Percentiles rank a stretch among this genome's conserved stretches.
Conservation (phyloP, 345 rosid species). For the Moricandia arvensis region DNA sequence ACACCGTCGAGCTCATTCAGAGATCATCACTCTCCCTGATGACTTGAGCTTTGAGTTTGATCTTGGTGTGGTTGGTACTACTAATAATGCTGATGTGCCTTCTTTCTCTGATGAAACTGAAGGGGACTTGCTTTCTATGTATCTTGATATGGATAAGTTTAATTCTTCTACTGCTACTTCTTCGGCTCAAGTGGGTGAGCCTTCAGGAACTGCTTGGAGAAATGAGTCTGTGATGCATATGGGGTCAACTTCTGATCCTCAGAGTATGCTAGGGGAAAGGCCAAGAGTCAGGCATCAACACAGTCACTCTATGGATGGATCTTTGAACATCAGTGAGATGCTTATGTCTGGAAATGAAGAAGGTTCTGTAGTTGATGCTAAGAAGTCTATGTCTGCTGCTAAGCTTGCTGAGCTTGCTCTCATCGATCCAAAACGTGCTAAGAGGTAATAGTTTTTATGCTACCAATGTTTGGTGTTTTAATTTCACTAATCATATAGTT, state of each 20-base stretch:
- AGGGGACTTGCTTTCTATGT: constrained; percentile 78
- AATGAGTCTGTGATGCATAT: constrained; percentile 12
- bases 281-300: constrained; percentile 91
- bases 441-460: constrained; percentile 64
- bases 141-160: constrained; percentile 89
- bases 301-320: constrained; percentile 93
- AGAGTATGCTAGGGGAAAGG: constrained; percentile 57
- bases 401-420: constrained; percentile 99
- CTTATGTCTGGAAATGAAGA: constrained; percentile 71
- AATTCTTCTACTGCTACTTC: constrained; percentile 68
- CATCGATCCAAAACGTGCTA: constrained; percentile 93
- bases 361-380: constrained; percentile 50
- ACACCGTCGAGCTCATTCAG: constrained; percentile 95
- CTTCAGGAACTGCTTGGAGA: constrained; percentile 34
- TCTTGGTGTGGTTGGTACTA: constrained; percentile 80
- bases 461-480: too few relatives aligned
- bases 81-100: constrained; percentile 61
- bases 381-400: constrained; percentile 85
- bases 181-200: constrained; percentile 57
- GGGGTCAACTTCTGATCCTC: constrained; percentile 20
- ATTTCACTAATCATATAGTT: too few relatives aligned
- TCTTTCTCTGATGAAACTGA: constrained; percentile 82
- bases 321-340: constrained; percentile 74
- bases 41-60: constrained; percentile 89
- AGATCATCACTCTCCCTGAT: constrained; percentile 86